phyloP scores from a whole-genome alignment of 2,329 filamentous ascomycete species.

The Diaporthe caulivora region DNA sequence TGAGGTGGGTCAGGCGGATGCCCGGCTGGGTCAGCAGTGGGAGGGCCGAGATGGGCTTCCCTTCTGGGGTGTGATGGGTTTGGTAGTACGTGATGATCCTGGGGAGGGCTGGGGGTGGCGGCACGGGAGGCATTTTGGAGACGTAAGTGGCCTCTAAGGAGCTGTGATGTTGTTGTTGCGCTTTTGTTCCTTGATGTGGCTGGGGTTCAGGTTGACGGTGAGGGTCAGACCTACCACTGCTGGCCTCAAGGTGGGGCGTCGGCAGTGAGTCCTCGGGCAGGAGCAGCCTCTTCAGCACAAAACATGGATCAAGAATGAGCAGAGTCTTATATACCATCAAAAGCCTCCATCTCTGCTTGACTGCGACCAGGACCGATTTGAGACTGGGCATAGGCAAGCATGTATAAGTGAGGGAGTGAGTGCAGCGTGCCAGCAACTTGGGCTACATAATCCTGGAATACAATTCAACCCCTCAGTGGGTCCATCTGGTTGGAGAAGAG shows the following conservation, averaged over 20 bases:
- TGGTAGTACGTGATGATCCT: conserved; percentile 55
- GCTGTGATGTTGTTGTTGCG: not conserved
- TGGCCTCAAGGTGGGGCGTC: not conserved
- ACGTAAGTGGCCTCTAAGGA: not conserved
- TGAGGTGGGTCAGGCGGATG: conserved; percentile 74
- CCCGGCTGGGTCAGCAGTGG: conserved; percentile 54
- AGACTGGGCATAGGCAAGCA: conserved; percentile 17
- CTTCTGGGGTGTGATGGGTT: conserved; percentile 55
- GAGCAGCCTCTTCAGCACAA: conserved; percentile 34
- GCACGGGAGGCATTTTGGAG: conserved; percentile 47
- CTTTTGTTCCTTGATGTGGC: not conserved
- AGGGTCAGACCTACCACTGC: not conserved
- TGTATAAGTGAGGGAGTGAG: not conserved
- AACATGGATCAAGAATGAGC: conserved; percentile 32
- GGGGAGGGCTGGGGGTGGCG: conserved; percentile 43
- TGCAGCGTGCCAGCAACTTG: not conserved
- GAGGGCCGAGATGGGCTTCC: conserved; percentile 54
- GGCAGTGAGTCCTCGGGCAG: not conserved
- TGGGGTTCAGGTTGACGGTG: conserved; percentile 1
- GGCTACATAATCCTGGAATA: not conserved
- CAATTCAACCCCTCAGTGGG: conserved; percentile 1
- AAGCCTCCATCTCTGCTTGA: conserved; percentile 38
- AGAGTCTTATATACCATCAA: conserved; percentile 38
- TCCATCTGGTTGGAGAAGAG: not conserved
- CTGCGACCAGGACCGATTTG: conserved; percentile 14